Conservation (phyloP, 306 rosid genomes). For the Prunus fruticosa region DNA sequence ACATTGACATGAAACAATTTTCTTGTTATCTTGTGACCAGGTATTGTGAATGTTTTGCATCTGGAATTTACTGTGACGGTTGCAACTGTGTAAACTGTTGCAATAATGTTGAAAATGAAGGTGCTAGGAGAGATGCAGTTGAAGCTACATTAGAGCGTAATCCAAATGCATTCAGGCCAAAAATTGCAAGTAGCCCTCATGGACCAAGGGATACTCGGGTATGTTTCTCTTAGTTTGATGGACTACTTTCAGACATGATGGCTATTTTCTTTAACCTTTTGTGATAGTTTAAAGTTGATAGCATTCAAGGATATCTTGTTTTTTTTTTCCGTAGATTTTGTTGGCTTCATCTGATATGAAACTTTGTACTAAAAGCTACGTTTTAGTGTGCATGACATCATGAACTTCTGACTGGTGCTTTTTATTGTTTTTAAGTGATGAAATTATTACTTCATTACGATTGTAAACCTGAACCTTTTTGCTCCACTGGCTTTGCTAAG, state of each 20-base stretch:
- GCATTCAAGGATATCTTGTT: background rate
- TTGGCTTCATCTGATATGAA: slow-evolving; percentile 14
- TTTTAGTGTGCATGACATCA: background rate
- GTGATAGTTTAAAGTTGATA: slow-evolving; percentile 12
- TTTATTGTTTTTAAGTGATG: background rate
- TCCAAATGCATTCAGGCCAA: slow-evolving; percentile 98
- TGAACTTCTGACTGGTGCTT: background rate
- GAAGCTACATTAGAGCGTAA: slow-evolving; percentile 98
- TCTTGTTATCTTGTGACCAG: slow-evolving; percentile 52
- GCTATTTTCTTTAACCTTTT: slow-evolving; percentile 2
- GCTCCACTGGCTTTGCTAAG: slow-evolving; percentile 2
- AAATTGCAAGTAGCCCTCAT: slow-evolving; percentile 98
- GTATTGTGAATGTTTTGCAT: slow-evolving; percentile 99
- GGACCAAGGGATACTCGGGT: slow-evolving; percentile 76
- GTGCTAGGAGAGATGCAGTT: slow-evolving; percentile 91
- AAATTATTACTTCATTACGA: background rate
- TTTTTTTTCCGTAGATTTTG: background rate
- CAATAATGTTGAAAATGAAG: slow-evolving; percentile 95
- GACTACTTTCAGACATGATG: slow-evolving; percentile 1
- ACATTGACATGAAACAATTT: slow-evolving; percentile 15
- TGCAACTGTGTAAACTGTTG: slow-evolving; percentile 98
- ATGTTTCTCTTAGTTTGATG: slow-evolving; percentile 29
- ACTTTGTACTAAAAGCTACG: background rate
- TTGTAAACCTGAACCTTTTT: background rate
- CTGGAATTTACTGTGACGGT: slow-evolving; percentile 98